phyloP scores from a whole-genome alignment of 2,329 filamentous ascomycete genomes.

The Myriosclerotinia scirpicola region DNA sequence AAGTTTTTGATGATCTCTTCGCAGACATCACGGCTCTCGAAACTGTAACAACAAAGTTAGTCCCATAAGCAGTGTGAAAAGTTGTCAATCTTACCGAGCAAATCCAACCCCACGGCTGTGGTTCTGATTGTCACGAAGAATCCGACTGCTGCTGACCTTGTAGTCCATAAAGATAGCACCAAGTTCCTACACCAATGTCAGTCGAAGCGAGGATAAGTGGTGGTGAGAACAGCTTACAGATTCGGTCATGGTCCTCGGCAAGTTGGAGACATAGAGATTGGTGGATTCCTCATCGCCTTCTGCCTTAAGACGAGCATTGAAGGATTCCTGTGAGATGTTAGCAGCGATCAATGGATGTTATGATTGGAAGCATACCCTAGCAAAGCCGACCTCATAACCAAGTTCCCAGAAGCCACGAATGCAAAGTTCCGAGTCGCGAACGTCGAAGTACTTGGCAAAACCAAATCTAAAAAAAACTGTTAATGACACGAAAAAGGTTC shows the following conservation, averaged over 20 bases:
- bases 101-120: constrained; percentile 97
- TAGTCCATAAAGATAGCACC: constrained; percentile 76
- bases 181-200: constrained; percentile 57
- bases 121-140: constrained; percentile 86
- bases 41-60: constrained; percentile 54
- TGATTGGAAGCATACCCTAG: constrained; percentile 61
- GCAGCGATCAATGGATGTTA: constrained; percentile 28
- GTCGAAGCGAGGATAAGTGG: constrained; percentile 30
- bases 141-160: constrained; percentile 89
- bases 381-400: constrained; percentile 97
- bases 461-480: constrained; percentile 67
- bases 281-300: constrained; percentile 87
- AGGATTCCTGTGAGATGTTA: constrained; percentile 71
- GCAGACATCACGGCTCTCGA: constrained; percentile 84
- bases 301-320: constrained; percentile 96
- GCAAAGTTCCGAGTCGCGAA: constrained; percentile 87
- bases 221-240: constrained; percentile 58
- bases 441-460: constrained; percentile 91
- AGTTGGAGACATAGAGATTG: constrained; percentile 96
- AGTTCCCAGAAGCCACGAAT: constrained; percentile 93
- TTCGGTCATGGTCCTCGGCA: constrained; percentile 90
- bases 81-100: constrained; percentile 68
- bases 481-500: constrained; percentile 3
- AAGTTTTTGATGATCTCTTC: constrained; percentile 85
- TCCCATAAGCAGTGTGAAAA: neutral